Evolutionary conservation across 2,329 filamentous ascomycete species (phyloP), one percentile per base, ranked within the genome.

Genomic region (Penicillium sp.): DNA sequence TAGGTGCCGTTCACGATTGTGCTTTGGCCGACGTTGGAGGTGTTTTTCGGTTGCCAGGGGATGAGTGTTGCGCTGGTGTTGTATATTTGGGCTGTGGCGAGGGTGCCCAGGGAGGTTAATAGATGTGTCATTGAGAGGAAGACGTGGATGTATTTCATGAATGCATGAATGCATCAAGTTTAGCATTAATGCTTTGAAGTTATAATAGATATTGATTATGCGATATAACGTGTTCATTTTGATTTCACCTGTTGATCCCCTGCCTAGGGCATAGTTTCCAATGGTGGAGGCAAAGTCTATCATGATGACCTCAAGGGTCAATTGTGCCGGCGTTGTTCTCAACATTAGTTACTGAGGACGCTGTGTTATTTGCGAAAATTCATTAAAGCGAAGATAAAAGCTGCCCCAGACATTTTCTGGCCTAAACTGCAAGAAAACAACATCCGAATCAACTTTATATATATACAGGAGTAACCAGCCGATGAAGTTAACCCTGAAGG

Each of bases 41-140:
- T 12, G 35, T 50, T 50, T 11, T 50, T 33, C n/a, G 46, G 35
- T 35, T 23, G 24, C 53, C 53, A 56, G n/a, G 38, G 47, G n/a
- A 48, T 18, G 35, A 56, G 18, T n/a, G 24, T 23, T 12, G 50
- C n/a, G 11, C n/a, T 35, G n/a, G 16, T 20, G 24, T 53, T 47
- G 43, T 35, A 53, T 40, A 38, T 11, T 14, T 12, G 28, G 20
- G 40, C 26, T 28, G n/a, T 33, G 24, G 26, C 23, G 3, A 38
- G 14, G 21, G 23, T 12, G 24, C 4, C 11, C 18, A 28, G 28
- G 14, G 9, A 20, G 5, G 9, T 40, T 26, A 30, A 40, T 26
- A 35, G 14, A 16, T 11, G 2, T 30, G 4, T 11, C 28, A 11
- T 38, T 16, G 33, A 38, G 6, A 38, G 3, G 7, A 30, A 9